Evolutionary conservation across 139 green algal genomes (phyloP), one percentile per base, ranked within the genome.

Genomic region (Zygnema cylindricum): DNA sequence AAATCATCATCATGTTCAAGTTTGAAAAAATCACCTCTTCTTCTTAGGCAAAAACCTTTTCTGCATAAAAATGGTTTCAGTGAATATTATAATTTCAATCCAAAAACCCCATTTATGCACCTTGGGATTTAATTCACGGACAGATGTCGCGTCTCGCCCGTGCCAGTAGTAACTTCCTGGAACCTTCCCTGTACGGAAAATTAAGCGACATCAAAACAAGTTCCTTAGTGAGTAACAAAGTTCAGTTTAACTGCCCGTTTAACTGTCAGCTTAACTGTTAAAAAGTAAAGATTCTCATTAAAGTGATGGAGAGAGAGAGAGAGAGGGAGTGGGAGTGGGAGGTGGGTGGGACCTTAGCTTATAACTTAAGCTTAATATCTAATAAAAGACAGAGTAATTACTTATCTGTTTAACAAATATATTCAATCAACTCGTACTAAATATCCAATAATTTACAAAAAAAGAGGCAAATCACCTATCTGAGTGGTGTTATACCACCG

Each of bases 91-190:
- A n/a, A 71, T 25, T 54, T 49, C 33, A 77, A 85, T 38, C 79
- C 3, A 54, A 11, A 30, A 73, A 73, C 30, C 57, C 57, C 71
- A 79, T 41, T 63, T 25, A 40, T 69, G 41, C 25, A 86, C 82
- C 86, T 98, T 98, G 41, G 96, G 96, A 88, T 99, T 99, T 38
- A 99, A 94, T 92, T 99, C 95, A 2, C 33, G 23, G 0, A 76
- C 32, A 1, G 91, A 94, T 35, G 16, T 43, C 0, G 76, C 77
- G 54, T 96, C 90, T 49, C 94, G 86, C 25, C 91, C 95, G 16
- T 95, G 91, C 91, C 95, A 97, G 30, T 93, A 85, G 88, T 93
- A 98, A 63, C 49, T 63, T 25, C 7, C 49, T 25, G 49, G 16
- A 7, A 25, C 16, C 49, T 63, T 16, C 49, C 49, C 49, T 63